Evolutionary conservation across 371 early-diverging fungal genomes (phyloP).

Genomic region (Mortierella sp.): DNA sequence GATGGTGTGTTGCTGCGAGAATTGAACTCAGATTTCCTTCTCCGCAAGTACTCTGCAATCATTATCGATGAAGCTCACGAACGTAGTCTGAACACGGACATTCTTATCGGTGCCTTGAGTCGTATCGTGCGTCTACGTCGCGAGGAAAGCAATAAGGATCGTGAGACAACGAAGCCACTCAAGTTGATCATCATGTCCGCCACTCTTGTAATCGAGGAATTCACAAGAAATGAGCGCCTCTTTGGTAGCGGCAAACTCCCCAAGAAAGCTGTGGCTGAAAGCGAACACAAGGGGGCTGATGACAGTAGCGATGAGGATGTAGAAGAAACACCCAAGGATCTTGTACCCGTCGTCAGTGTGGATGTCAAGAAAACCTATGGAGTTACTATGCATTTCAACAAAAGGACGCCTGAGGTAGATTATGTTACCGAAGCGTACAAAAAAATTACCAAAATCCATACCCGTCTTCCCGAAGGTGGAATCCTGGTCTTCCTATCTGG

Average conservation of each 20-base stretch:
- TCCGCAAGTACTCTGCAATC: conserved; percentile 94
- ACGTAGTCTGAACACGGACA: conserved; percentile 97
- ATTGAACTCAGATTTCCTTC: conserved; percentile 87
- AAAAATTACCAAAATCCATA: conserved; percentile 94
- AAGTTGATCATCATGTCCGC: conserved; percentile 99
- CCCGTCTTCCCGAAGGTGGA: conserved; percentile 90
- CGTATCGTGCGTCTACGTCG: conserved; percentile 54
- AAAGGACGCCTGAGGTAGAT: conserved; percentile 73
- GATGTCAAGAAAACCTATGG: conserved; percentile 85
- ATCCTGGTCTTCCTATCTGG: conserved; percentile 95
- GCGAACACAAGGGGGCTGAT: conserved; percentile 9
- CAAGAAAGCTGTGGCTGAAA: conserved; percentile 14
- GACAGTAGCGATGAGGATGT: conserved; percentile 17
- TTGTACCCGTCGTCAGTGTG: conserved; percentile 85
- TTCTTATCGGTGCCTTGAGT: conserved; percentile 94
- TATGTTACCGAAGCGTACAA: conserved; percentile 86
- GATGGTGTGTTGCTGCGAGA: conserved; percentile 99
- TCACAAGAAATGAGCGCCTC: conserved; percentile 85
- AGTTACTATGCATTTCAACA: conserved; percentile 91
- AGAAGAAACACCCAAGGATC: conserved; percentile 39
- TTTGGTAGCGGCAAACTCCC: conserved; percentile 61
- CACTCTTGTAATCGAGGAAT: conserved; percentile 94
- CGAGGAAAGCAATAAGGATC: conserved; percentile 67
- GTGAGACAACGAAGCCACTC: conserved; percentile 79
- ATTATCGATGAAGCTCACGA: conserved; percentile 99